Conservation (phyloP, 2,329 filamentous ascomycete species). For the Colletotrichum simmondsii region DNA sequence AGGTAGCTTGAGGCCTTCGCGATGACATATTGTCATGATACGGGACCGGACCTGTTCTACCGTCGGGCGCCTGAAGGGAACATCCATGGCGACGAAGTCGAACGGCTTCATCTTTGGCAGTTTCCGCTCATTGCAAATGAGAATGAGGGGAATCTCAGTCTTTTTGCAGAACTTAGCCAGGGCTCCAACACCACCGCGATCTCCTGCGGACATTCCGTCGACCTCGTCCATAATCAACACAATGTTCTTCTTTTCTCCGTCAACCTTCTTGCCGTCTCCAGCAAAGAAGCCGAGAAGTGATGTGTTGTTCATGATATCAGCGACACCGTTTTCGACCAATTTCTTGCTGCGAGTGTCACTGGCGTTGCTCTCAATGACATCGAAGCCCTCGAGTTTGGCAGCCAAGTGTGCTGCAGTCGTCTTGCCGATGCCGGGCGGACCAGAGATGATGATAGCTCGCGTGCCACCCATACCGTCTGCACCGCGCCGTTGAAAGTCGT, state of each 20-base stretch:
- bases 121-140: constrained; percentile 96
- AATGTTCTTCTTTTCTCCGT: constrained; percentile 87
- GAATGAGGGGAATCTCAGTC: constrained; percentile 91
- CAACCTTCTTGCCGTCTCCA: constrained; percentile 82
- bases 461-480: constrained; percentile 85
- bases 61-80: constrained; percentile 89
- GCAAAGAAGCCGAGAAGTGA: constrained; percentile 93
- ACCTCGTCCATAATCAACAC: constrained; percentile 99
- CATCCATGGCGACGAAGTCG: constrained; percentile 83
- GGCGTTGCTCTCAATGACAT: constrained; percentile 94
- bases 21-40: constrained; percentile 93
- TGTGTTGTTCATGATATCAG: constrained; percentile 91
- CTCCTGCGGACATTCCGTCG: constrained; percentile 97
- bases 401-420: constrained; percentile 96
- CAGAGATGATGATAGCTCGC: constrained; percentile 93
- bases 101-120: constrained; percentile 99
- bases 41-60: constrained; percentile 91
- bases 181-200: constrained; percentile 94
- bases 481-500: constrained; percentile 83
- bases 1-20: constrained; percentile 89
- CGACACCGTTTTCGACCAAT: constrained; percentile 87
- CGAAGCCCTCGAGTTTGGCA: constrained; percentile 91
- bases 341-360: constrained; percentile 97
- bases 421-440: constrained; percentile 96
- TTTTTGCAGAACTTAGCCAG: constrained; percentile 95